These are phyloP conservation scores for Avicennia marina DNA, from an alignment of 257 asterid genomes.

Conservation along the genomic window DNA sequence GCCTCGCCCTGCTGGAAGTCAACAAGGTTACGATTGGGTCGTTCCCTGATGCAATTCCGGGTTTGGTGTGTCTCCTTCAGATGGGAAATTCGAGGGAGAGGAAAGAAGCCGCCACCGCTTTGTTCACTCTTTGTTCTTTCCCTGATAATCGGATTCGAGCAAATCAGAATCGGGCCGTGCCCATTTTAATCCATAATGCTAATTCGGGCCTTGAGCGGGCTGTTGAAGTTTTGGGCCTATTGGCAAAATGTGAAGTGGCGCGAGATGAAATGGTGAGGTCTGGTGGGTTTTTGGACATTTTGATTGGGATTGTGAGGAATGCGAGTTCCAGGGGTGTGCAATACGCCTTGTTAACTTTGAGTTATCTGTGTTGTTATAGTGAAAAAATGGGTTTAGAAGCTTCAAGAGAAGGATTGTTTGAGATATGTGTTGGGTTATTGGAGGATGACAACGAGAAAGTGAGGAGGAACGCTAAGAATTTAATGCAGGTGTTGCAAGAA, in stretches of 20 bases:
- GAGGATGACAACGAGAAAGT: slow-evolving; percentile 92
- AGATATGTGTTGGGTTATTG: slow-evolving; percentile 55
- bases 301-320: slow-evolving; percentile 53
- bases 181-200: slow-evolving; percentile 51
- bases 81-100: slow-evolving; percentile 68
- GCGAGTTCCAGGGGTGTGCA: slow-evolving; percentile 87
- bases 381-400: slow-evolving; percentile 51
- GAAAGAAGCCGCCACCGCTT: slow-evolving; percentile 84
- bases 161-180: slow-evolving; percentile 47
- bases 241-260: slow-evolving; percentile 69
- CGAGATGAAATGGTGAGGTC: slow-evolving; percentile 62
- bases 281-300: slow-evolving; percentile 41
- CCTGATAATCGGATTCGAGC: slow-evolving; percentile 74
- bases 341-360: slow-evolving; percentile 61
- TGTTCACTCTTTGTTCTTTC: slow-evolving; percentile 71
- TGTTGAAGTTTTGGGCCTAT: slow-evolving; percentile 77
- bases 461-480: slow-evolving; percentile 63
- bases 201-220: slow-evolving; percentile 74
- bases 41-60: slow-evolving; percentile 62
- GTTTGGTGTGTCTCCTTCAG: slow-evolving; percentile 57
- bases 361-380: slow-evolving; percentile 54
- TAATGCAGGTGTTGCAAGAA: slow-evolving; percentile 76
- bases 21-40: slow-evolving; percentile 87
- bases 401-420: slow-evolving; percentile 51
- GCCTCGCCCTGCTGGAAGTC: slow-evolving; percentile 86